These are phyloP conservation scores for Sicyos baderoa DNA, from an alignment of 306 rosid species.

Conservation along the genomic window DNA sequence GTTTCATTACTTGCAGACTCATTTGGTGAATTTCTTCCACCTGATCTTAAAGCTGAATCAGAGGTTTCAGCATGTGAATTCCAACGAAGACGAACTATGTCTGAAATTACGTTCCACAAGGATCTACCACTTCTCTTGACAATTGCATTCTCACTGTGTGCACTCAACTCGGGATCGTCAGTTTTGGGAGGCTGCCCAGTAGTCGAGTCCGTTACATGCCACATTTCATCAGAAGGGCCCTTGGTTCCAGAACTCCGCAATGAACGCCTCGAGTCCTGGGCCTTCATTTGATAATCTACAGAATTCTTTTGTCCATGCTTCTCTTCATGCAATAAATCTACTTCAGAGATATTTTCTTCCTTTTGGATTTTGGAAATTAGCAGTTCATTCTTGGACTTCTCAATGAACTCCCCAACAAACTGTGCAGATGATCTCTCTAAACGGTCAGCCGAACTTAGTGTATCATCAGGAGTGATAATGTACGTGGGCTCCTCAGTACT, in stretches of 20 bases:
- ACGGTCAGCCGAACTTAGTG: constrained; percentile 56
- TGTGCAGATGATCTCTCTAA: constrained; percentile 54
- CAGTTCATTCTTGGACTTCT: constrained; percentile 46
- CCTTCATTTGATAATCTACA: constrained; percentile 36
- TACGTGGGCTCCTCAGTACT: constrained; percentile 29
- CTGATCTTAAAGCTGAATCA: constrained; percentile 40
- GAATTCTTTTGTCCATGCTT: constrained; percentile 24
- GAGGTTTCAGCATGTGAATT: constrained; percentile 41
- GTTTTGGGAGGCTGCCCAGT: constrained; percentile 28
- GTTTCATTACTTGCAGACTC: constrained; percentile 57
- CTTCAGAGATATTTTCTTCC: constrained; percentile 30
- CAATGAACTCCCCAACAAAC: constrained; percentile 53
- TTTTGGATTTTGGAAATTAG: constrained; percentile 38
- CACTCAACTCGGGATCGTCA: constrained; percentile 37
- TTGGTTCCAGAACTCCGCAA: constrained; percentile 54
- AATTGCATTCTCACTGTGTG: constrained; percentile 31
- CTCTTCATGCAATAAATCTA: constrained; percentile 29
- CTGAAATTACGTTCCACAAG: constrained; percentile 51
- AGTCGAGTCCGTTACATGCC: constrained; percentile 53
- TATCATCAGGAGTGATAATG: constrained; percentile 44
- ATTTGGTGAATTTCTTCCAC: constrained; percentile 48
- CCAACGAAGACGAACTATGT: constrained; percentile 65
- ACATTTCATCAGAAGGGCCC: constrained; percentile 75
- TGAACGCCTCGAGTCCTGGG: constrained; percentile 33
- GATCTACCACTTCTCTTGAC: constrained; percentile 72